Conservation (phyloP, 257 asterid species). For the Gentiana straminea region DNA sequence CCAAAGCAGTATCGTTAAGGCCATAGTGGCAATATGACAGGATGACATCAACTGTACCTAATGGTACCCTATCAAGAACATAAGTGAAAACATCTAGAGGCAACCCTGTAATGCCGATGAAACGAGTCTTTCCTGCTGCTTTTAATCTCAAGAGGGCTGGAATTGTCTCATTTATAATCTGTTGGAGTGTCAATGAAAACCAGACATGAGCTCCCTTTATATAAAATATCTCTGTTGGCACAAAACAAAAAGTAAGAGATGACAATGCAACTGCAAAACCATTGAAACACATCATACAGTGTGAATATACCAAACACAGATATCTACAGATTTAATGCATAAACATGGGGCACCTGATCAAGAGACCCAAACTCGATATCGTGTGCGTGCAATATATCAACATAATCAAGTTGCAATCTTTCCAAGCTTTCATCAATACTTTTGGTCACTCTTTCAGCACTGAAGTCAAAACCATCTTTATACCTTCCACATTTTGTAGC, state of each 20-base stretch:
- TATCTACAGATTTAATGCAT: neutral
- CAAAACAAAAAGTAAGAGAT: too few relatives aligned
- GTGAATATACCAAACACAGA: neutral
- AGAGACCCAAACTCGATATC: constrained; percentile 93
- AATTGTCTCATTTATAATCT: constrained; percentile 91
- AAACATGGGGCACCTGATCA: constrained; percentile 54
- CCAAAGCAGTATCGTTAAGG: constrained; percentile 63
- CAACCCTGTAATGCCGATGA: constrained; percentile 92
- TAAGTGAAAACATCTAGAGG: constrained; percentile 69
- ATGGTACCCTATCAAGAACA: constrained; percentile 76
- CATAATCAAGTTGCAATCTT: constrained; percentile 95
- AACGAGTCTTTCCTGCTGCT: constrained; percentile 72
- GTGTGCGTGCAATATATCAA: constrained; percentile 86
- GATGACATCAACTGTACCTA: constrained; percentile 71
- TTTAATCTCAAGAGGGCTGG: constrained; percentile 79
- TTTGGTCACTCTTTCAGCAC: constrained; percentile 86
- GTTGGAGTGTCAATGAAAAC: constrained; percentile 18
- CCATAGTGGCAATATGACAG: constrained; percentile 92
- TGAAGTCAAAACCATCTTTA: constrained; percentile 83
- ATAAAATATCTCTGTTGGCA: neutral
- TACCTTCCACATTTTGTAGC: constrained; percentile 97
- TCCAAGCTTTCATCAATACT: constrained; percentile 93
- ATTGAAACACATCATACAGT: too few relatives aligned
- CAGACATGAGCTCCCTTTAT: constrained; percentile 1
- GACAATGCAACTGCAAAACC: too few relatives aligned